Base-by-base conservation (phyloP, 345 rosid genomes). In the Barbarea vulgaris region DNA sequence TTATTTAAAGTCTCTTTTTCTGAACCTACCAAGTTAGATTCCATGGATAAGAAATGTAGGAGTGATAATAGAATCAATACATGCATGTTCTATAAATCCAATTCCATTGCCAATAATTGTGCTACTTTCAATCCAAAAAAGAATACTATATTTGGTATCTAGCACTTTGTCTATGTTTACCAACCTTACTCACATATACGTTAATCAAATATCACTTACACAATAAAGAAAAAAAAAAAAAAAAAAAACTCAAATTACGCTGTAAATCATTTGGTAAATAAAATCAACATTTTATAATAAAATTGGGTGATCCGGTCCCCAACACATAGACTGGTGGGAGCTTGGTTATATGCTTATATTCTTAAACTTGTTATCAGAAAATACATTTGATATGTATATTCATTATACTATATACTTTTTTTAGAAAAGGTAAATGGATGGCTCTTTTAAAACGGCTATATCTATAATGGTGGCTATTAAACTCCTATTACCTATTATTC, bases 21-120 rank as follows among this genome's bases (percentile, higher is more conserved):
- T 39, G 68, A 72, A 77, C 77, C 81, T 77, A 77, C 64, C 73
- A 77, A 77, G 64, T 72, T 41, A 66, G 77, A 77, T 72, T 50
- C 68, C 50, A 59, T 77, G 72, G 73, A 66, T 72, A 77, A 65
- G 77, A 78, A 72, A 52, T 21, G 47, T 58, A 65, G 34, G 61
- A 64, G 5, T 28, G n/a, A 72, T 75, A 64, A 59, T 64, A 64
- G 15, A 47, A 65, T 58, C 48, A 70, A 44, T 19, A 37, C 75
- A 77, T 70, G 76, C 76, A 54, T 77, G 66, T 77, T 61, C 62
- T 41, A 60, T 21, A 34, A 69, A 31, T 77, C 75, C 51, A 76
- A 69, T 34, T 53, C 65, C 33, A 44, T 62, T 14, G 9, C 31
- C 70, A 76, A 69, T 76, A 76, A 69, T 69, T 76, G 75, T 76